A percentile compares a stretch with the other conserved stretches of the same genome.
These are phyloP conservation scores for Cymbopogon citratus DNA, from an alignment of 176 grass and related monocot genomes.

Conservation along the genomic window DNA sequence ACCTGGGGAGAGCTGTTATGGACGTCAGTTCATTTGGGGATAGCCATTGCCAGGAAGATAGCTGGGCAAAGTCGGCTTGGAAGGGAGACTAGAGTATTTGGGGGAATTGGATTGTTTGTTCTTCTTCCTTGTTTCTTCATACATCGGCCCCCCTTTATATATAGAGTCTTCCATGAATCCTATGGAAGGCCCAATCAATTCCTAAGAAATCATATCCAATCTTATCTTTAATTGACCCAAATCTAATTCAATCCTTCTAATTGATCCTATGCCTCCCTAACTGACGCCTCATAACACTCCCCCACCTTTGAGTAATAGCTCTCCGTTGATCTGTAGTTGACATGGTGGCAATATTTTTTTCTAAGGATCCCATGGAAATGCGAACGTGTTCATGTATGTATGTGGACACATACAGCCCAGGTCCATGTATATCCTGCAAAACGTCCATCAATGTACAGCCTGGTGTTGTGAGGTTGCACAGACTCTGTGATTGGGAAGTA, in stretches of 20 bases:
- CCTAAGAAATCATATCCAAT: not conserved
- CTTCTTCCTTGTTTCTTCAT: not conserved
- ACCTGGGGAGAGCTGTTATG: not conserved
- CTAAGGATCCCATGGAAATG: not conserved
- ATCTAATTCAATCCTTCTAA: not conserved
- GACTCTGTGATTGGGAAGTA: not conserved
- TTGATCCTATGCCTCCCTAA: not conserved
- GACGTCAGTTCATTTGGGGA: not conserved
- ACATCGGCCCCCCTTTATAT: not conserved
- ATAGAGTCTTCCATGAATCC: not conserved
- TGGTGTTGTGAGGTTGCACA: not conserved
- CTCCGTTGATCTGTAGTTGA: not conserved
- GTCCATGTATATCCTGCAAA: not conserved
- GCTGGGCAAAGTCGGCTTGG: not conserved
- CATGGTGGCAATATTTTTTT: not conserved
- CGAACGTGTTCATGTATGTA: not conserved
- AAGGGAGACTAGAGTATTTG: not conserved
- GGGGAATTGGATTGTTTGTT: not conserved
- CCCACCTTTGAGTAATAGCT: not conserved
- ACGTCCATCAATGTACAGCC: not conserved
- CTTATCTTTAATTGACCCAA: not conserved
- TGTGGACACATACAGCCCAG: not conserved
- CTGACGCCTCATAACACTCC: not conserved
- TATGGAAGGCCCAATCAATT: not conserved
- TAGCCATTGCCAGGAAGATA: not conserved